phyloP scores from a whole-genome alignment of 176 grass and related monocot genomes.

The Zea luxurians region DNA sequence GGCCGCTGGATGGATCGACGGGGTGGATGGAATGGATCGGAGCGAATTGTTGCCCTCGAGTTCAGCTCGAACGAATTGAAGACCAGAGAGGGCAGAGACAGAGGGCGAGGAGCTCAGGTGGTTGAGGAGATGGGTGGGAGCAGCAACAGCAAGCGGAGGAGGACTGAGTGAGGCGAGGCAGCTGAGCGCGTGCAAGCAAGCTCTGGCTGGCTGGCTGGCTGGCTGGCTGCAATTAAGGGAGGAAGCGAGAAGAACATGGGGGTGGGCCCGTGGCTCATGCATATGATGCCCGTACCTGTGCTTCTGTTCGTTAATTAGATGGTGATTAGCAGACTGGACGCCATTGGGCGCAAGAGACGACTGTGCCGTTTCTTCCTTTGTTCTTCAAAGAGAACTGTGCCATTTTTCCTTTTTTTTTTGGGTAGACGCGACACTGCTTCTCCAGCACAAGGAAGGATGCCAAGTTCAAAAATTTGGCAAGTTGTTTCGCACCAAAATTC shows the following conservation, averaged over 20 bases:
- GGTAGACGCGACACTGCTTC: no score
- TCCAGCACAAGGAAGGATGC: no score
- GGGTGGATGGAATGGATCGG: not conserved
- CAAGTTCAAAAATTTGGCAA: no score
- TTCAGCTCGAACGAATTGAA: not conserved
- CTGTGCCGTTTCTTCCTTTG: not conserved
- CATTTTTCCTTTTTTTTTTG: no score
- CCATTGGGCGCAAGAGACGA: not conserved
- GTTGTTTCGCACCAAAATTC: no score
- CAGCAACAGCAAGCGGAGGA: no score
- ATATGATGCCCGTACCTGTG: not conserved
- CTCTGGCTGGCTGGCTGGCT: conserved; percentile 8
- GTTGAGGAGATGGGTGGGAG: not conserved
- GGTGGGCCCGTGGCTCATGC: conserved; percentile 19
- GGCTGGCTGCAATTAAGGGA: conserved; percentile 39
- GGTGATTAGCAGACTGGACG: not conserved
- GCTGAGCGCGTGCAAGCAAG: not conserved
- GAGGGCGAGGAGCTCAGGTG: not conserved
- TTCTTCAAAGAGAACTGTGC: no score
- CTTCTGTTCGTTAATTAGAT: not conserved
- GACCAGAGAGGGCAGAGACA: not conserved
- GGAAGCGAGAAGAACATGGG: conserved; percentile 16
- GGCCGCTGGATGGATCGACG: not conserved
- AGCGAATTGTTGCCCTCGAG: not conserved
- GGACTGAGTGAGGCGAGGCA: no score